phyloP scores from a whole-genome alignment of 192 early-diverging fungal genomes.

The Coemansia sp. region DNA sequence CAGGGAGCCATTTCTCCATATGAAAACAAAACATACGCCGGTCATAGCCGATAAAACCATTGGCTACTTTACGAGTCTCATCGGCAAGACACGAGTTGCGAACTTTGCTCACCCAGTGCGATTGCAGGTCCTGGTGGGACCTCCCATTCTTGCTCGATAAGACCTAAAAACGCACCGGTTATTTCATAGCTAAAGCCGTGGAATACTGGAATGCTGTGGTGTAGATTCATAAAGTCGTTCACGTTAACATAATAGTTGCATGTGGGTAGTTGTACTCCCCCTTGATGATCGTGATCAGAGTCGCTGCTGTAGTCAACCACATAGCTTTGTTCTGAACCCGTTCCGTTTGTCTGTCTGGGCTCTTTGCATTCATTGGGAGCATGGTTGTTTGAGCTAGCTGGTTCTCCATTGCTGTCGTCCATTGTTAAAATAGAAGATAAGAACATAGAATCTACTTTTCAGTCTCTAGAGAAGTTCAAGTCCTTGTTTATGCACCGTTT shows the following conservation, averaged over 20 bases:
- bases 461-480: no score
- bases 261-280: not conserved
- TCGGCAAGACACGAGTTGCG: not conserved
- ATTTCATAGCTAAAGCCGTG: not conserved
- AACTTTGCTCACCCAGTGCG: constrained; percentile 4
- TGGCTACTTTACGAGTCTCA: not conserved
- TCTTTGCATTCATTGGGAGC: no score
- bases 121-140: not conserved
- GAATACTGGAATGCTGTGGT: not conserved
- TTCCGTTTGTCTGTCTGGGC: no score
- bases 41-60: constrained; percentile 2
- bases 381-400: no score
- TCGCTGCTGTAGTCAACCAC: no score
- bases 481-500: no score
- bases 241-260: not conserved
- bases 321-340: no score
- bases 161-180: not conserved
- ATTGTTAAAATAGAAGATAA: no score
- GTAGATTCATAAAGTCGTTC: not conserved
- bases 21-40: not conserved
- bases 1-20: constrained; percentile 3
- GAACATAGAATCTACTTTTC: no score
- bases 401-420: no score
- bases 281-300: no score
- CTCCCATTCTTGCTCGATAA: not conserved